Evolutionary conservation across 2,329 filamentous ascomycete genomes (phyloP), one percentile per base, ranked within the genome.

Genomic region (Ceratocystis destructans): DNA sequence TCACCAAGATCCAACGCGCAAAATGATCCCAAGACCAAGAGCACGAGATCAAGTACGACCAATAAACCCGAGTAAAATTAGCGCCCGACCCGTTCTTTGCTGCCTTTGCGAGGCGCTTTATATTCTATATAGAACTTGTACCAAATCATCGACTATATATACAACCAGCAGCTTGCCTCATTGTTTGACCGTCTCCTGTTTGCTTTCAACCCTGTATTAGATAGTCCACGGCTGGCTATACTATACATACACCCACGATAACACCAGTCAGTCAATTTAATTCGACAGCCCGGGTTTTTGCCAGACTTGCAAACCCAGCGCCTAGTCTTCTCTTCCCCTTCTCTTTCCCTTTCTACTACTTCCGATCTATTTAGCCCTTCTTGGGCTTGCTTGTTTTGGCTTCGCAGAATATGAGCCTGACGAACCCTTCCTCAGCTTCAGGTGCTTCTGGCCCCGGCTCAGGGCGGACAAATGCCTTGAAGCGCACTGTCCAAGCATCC

Each of bases 391-490:
- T 22, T 22, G 22, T 25, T 15, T 12, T 25, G 12, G 10, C 61
- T 17, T 37, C 20, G 41, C 33, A 33, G 41, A 28, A 25, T 59
- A 83, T 83, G 81, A 81, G 77, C 76, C 75, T 79, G 75, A 82
- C 79, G 65, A 83, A 83, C 73, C 80, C 80, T 68, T 74, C 80
- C 68, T 74, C 81, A 70, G 79, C 80, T 68, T 74, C 81, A 70
- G 79, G 73, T 69, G 75, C 79, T 45, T 79, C 79, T 71, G 79
- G 78, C 62, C 77, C 80, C 64, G 76, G 76, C 50, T 81, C 80
- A 66, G 77, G 71, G 57, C 77, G 77, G 68, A 73, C 75, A 61
- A 79, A 80, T 71, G 76, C 75, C 33, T 74, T 84, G 65, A 86
- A 85, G 76, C 78, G 83, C 72, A 83, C 79, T 33, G 55, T 33